These are phyloP conservation scores for Lactarius sp. DNA, from an alignment of 768 basidiomycete species.

Conservation along the genomic window DNA sequence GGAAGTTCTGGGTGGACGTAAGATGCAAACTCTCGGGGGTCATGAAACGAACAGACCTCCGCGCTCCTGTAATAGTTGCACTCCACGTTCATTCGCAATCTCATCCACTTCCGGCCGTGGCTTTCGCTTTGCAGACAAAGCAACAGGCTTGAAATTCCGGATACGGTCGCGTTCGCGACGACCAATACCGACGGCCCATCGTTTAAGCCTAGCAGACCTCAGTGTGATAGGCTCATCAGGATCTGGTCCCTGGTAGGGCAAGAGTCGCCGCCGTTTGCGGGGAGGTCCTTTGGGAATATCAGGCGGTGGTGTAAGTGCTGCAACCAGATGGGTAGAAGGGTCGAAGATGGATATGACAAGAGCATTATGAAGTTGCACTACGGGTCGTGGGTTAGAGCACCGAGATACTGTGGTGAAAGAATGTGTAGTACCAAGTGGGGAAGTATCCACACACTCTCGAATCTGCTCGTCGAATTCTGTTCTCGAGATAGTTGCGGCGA, in stretches of 20 bases:
- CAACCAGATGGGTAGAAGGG: constrained; percentile 65
- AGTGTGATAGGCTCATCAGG: constrained; percentile 49
- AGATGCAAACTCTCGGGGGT: background rate
- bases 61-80: constrained; percentile 58
- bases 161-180: constrained; percentile 73
- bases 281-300: constrained; percentile 55
- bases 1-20: constrained; percentile 48
- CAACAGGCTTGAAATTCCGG: constrained; percentile 41
- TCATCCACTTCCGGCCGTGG: constrained; percentile 57
- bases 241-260: constrained; percentile 69
- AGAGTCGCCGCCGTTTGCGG: constrained; percentile 60
- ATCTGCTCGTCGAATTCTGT: constrained; percentile 71
- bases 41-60: constrained; percentile 44
- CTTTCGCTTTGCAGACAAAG: constrained; percentile 39
- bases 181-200: constrained; percentile 69
- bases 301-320: constrained; percentile 61
- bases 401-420: constrained; percentile 5
- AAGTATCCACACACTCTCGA: constrained; percentile 54
- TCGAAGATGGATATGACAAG: constrained; percentile 81
- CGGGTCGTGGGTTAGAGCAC: background rate
- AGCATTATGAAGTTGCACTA: constrained; percentile 79
- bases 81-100: constrained; percentile 63
- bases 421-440: constrained; percentile 41
- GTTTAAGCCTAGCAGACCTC: constrained; percentile 61
- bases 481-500: constrained; percentile 63